Conservation (phyloP, 768 basidiomycete species). For the Dacryopinax spathularia region DNA sequence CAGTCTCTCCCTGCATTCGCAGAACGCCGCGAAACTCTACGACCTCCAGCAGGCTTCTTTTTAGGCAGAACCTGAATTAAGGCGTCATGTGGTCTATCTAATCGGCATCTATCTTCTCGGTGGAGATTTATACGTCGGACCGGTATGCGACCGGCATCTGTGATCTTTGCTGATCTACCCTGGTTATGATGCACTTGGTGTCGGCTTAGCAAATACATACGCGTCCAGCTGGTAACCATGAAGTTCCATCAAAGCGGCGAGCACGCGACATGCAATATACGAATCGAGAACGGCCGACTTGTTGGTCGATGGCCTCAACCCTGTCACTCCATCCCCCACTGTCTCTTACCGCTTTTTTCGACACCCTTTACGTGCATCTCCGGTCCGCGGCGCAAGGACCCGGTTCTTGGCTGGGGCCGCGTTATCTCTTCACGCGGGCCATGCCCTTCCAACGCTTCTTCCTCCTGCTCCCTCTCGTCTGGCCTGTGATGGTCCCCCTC, state of each 20-base stretch:
- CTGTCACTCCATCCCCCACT: background rate
- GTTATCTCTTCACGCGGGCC: background rate
- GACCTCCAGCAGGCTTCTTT: background rate
- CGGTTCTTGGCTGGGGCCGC: too few species aligned
- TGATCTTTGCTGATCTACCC: background rate
- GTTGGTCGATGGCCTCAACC: background rate
- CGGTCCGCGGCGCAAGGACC: background rate
- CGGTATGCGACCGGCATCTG: background rate
- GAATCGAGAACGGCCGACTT: background rate
- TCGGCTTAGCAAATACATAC: background rate
- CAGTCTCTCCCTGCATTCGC: background rate
- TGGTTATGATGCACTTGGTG: background rate
- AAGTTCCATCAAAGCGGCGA: background rate
- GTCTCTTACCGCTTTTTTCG: background rate
- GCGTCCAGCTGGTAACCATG: background rate
- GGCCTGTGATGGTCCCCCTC: background rate
- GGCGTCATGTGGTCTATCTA: conserved; percentile 1
- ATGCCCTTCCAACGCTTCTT: background rate
- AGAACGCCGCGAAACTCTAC: background rate
- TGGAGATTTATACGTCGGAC: background rate
- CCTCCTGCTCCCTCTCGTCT: background rate
- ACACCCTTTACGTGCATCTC: background rate
- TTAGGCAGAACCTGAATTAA: background rate
- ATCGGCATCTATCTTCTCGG: background rate
- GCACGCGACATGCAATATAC: background rate